Conservation (phyloP, 2,329 filamentous ascomycete genomes). For the Fusarium proliferatum region DNA sequence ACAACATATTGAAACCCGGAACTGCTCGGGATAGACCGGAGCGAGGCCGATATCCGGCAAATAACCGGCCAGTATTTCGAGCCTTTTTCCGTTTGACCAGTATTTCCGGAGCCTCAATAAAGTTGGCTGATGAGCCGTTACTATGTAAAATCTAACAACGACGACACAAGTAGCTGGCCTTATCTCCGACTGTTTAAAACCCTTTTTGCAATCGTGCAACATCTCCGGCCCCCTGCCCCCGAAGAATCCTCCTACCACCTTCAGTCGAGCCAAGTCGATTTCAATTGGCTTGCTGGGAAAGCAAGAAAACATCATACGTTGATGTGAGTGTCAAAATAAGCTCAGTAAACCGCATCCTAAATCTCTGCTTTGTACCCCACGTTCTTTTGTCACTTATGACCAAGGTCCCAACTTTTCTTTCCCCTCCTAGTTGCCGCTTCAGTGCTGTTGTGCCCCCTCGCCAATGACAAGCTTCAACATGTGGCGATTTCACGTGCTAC, state of each 20-base stretch:
- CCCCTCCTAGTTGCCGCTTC: not conserved
- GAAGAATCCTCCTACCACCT: conserved; percentile 1
- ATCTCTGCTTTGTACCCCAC: not conserved
- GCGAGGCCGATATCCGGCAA: conserved; percentile 29
- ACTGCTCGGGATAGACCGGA: conserved; percentile 27
- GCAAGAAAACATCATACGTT: not conserved
- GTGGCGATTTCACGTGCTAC: conserved; percentile 49
- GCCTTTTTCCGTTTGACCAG: conserved; percentile 14
- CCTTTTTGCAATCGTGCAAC: conserved; percentile 6
- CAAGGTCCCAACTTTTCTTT: not conserved
- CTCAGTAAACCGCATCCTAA: not conserved
- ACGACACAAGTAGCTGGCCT: conserved; percentile 15
- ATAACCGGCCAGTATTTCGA: conserved; percentile 31
- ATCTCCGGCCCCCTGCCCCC: conserved; percentile 3
- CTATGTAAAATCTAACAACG: conserved; percentile 20
- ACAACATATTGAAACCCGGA: not conserved
- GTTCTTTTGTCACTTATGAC: not conserved
- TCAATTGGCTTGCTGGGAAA: conserved; percentile 24
- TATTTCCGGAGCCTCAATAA: conserved; percentile 2
- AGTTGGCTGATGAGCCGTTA: conserved; percentile 32
- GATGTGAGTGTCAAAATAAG: not conserved
- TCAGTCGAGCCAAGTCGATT: conserved; percentile 7
- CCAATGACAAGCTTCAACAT: conserved; percentile 37
- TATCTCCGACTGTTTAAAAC: conserved; percentile 11
- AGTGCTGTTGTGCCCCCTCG: conserved; percentile 20